Conservation (phyloP, 73 alveolate genomes). For the Tetrahymena borealis region DNA sequence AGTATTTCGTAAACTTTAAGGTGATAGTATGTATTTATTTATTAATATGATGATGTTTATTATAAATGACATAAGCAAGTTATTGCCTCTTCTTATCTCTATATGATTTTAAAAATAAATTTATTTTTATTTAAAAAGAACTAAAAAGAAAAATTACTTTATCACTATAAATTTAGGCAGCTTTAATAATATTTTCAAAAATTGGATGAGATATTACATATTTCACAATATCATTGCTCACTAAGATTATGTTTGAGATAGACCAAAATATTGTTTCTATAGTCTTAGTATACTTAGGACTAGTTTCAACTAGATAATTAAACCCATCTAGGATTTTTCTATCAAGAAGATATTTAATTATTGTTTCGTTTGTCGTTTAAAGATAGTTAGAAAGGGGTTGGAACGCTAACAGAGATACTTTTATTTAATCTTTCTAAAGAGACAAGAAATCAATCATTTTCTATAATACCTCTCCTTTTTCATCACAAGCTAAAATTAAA, state of each 20-base stretch:
- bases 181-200: not conserved
- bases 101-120: not conserved
- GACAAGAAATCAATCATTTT: not conserved
- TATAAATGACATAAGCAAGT: not conserved
- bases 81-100: not conserved
- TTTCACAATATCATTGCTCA: not conserved
- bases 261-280: not conserved
- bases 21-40: not conserved
- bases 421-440: not conserved
- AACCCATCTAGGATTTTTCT: not conserved
- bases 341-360: not conserved
- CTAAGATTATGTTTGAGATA: not conserved
- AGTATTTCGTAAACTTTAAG: not conserved
- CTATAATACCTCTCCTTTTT: not conserved
- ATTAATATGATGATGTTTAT: not conserved
- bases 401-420: not conserved
- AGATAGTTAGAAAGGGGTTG: not conserved
- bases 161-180: not conserved
- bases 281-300: not conserved
- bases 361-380: not conserved
- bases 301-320: not conserved
- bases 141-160: not conserved
- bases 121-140: not conserved
- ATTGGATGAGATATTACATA: not conserved
- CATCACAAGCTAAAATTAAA: not conserved